phyloP scores from a whole-genome alignment of 2,329 filamentous ascomycete species.

The Grosmannia huntii region DNA sequence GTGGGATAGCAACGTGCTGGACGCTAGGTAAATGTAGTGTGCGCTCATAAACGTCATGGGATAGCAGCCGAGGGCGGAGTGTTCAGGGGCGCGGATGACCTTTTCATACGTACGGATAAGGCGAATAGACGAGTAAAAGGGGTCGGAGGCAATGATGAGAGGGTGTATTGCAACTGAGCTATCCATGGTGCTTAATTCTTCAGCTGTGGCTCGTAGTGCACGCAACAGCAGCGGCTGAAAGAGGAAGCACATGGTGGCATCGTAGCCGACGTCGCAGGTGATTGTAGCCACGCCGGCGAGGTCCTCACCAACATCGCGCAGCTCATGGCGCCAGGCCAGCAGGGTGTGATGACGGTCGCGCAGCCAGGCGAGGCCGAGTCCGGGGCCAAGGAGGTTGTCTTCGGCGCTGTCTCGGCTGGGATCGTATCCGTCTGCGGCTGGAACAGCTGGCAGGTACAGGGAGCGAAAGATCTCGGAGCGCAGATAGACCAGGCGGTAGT shows the following conservation, averaged over 20 bases:
- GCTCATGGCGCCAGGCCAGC: slow-evolving; percentile 8
- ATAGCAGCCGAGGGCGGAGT: slow-evolving; percentile 16
- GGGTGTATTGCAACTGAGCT: not conserved
- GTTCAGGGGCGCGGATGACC: slow-evolving; percentile 18
- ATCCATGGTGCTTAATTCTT: not conserved
- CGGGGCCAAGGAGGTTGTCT: not conserved
- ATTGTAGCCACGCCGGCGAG: slow-evolving; percentile 16
- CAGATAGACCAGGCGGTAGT: slow-evolving; percentile 22
- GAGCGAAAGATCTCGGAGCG: slow-evolving; percentile 21
- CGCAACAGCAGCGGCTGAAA: slow-evolving; percentile 18
- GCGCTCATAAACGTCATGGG: slow-evolving; percentile 19
- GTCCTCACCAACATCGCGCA: slow-evolving; percentile 6
- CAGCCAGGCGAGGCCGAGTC: slow-evolving; percentile 7
- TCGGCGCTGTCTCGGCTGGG: not conserved
- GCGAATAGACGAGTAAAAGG: slow-evolving; percentile 17
- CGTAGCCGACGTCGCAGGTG: slow-evolving; percentile 20
- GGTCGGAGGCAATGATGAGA: slow-evolving; percentile 15
- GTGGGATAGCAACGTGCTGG: slow-evolving; percentile 18
- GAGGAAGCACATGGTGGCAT: slow-evolving; percentile 19
- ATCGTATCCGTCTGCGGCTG: not conserved
- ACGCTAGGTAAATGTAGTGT: slow-evolving; percentile 20
- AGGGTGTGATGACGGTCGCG: slow-evolving; percentile 7
- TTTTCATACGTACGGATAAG: slow-evolving; percentile 18
- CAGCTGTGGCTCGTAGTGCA: slow-evolving; percentile 2
- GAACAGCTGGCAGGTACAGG: slow-evolving; percentile 11